Percentiles rank a stretch among this genome's conserved stretches.
phyloP scores from a whole-genome alignment of 2,329 filamentous ascomycete genomes.

The Penicillium sp. region DNA sequence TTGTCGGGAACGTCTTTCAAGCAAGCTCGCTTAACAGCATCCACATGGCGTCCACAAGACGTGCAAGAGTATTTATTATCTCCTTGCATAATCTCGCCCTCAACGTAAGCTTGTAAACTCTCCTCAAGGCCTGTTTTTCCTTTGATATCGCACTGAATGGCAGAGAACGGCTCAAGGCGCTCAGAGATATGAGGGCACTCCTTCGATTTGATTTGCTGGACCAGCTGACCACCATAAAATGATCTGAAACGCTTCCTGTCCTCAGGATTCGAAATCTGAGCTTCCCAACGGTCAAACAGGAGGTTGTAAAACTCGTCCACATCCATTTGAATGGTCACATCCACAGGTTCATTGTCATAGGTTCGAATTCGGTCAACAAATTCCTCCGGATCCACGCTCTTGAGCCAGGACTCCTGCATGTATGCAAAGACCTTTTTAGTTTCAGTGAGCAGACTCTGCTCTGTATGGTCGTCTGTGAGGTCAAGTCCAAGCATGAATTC shows the following conservation, averaged over 20 bases:
- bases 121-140: slow-evolving; percentile 83
- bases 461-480: slow-evolving; percentile 58
- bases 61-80: slow-evolving; percentile 99
- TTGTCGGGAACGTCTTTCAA: slow-evolving; percentile 92
- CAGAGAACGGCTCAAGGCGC: slow-evolving; percentile 85
- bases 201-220: slow-evolving; percentile 94
- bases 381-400: slow-evolving; percentile 72
- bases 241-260: slow-evolving; percentile 75
- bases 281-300: slow-evolving; percentile 88
- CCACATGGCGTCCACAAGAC: slow-evolving; percentile 83
- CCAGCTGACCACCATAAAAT: slow-evolving; percentile 89
- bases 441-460: slow-evolving; percentile 73
- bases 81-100: slow-evolving; percentile 95
- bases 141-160: slow-evolving; percentile 95
- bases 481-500: slow-evolving; percentile 76
- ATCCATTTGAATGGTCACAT: slow-evolving; percentile 92
- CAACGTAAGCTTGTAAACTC: slow-evolving; percentile 91
- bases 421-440: slow-evolving; percentile 82
- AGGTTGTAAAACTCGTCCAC: slow-evolving; percentile 98
- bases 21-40: slow-evolving; percentile 88
- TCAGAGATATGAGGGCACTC: slow-evolving; percentile 95
- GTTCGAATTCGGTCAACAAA: slow-evolving; percentile 79
- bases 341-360: slow-evolving; percentile 81
- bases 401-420: slow-evolving; percentile 81
- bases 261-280: slow-evolving; percentile 70